A percentile compares a stretch with the other conserved stretches of the same genome.
Evolutionary conservation across 208 protist genomes (phyloP).

Genomic region (Acanthamoeba sp.): DNA sequence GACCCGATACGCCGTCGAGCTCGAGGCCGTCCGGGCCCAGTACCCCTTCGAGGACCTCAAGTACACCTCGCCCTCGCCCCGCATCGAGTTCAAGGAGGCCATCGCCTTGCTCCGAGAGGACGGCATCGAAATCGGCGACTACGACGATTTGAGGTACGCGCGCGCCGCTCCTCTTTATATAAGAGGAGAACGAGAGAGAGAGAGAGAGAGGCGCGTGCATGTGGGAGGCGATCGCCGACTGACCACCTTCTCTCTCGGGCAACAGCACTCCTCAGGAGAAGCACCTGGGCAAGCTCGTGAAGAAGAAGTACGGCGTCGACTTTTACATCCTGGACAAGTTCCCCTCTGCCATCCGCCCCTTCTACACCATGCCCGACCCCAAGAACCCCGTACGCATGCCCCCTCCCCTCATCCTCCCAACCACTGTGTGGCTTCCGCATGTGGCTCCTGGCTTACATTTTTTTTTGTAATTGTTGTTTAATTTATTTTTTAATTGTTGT

Average conservation of each 20-base stretch:
- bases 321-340: conserved; percentile 99
- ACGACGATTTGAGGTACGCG: conserved; percentile 93
- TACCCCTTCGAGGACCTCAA: conserved; percentile 95
- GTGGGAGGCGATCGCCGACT: too few relatives aligned
- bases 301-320: conserved; percentile 98
- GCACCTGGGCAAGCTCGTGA: conserved; percentile 96
- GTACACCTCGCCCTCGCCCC: conserved; percentile 77
- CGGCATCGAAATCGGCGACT: conserved; percentile 84
- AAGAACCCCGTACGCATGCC: conserved; percentile 88
- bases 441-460: background rate
- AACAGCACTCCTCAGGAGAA: conserved; percentile 96
- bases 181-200: too few relatives aligned
- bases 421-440: background rate
- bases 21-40: conserved; percentile 93
- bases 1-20: conserved; percentile 90
- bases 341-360: conserved; percentile 96
- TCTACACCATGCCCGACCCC: conserved; percentile 99
- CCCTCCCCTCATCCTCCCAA: background rate
- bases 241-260: background rate
- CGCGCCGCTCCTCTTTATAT: conserved; percentile 28
- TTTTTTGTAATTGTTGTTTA: background rate
- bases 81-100: conserved; percentile 31
- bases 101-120: conserved; percentile 54
- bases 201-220: background rate
- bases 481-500: background rate